Percentiles rank a stretch among this genome's conserved stretches.
phyloP scores from a whole-genome alignment of 192 early-diverging fungal genomes.

The Coemansia sp. region DNA sequence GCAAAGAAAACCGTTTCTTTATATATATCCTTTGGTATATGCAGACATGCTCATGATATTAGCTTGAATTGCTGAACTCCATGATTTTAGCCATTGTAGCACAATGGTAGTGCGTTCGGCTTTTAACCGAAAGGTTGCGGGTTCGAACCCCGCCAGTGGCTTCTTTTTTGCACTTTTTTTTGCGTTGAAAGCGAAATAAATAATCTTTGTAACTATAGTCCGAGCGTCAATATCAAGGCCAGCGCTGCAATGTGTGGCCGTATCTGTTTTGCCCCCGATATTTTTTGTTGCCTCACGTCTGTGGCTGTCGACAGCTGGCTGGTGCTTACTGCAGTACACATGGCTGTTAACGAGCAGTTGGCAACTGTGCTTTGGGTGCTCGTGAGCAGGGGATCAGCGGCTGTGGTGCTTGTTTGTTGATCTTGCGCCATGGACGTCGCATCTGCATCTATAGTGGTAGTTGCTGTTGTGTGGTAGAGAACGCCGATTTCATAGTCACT shows the following conservation, averaged over 20 bases:
- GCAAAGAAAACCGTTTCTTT: too few relatives aligned
- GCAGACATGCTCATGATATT: too few relatives aligned
- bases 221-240: not conserved
- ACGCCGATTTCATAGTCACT: constrained; percentile 29
- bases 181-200: not conserved
- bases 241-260: not conserved
- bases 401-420: not conserved
- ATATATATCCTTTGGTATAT: too few relatives aligned
- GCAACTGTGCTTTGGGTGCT: constrained; percentile 8
- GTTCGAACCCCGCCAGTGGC: constrained; percentile 12
- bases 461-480: constrained; percentile 21
- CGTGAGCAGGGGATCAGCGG: constrained; percentile 17
- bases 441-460: not conserved
- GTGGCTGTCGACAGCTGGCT: not conserved
- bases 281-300: not conserved
- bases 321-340: constrained; percentile 7
- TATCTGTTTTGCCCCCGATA: not conserved
- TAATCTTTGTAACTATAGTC: not conserved
- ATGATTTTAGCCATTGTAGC: too few relatives aligned
- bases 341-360: constrained; percentile 21
- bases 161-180: constrained; percentile 4
- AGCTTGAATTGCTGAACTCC: too few relatives aligned
- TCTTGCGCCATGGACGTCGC: not conserved
- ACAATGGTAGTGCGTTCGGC: constrained; percentile 12
- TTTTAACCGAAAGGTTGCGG: constrained; percentile 13